Percentiles rank a stretch among this genome's conserved stretches.
Evolutionary conservation across 139 green algal genomes (phyloP).

Genomic region (Chlorella sp.): DNA sequence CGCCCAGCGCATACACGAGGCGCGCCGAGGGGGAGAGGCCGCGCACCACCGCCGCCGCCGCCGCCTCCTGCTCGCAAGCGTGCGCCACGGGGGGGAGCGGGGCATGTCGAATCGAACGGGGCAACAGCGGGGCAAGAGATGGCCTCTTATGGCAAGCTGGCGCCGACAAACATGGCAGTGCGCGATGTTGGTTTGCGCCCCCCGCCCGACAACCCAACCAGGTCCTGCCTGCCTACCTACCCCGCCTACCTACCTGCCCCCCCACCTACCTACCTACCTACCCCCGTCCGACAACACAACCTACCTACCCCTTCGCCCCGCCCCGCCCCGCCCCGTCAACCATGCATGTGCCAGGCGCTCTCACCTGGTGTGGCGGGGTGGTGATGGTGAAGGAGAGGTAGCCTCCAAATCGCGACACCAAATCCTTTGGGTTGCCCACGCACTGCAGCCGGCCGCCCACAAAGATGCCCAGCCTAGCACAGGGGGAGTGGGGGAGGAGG

Average conservation of each 20-base stretch:
- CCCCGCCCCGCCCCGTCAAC: not conserved
- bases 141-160: not conserved
- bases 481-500: not conserved
- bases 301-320: not conserved
- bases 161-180: not conserved
- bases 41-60: constrained; percentile 52
- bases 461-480: constrained; percentile 74
- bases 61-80: constrained; percentile 53
- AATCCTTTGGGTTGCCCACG: constrained; percentile 83
- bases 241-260: no score
- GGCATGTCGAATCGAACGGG: no score
- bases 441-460: constrained; percentile 73
- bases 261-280: no score
- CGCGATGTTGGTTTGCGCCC: no score
- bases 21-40: constrained; percentile 53
- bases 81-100: no score
- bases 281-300: no score
- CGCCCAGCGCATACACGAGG: constrained; percentile 75
- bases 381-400: constrained; percentile 83
- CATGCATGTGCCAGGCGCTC: not conserved
- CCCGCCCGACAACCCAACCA: no score
- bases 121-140: no score
- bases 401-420: constrained; percentile 79
- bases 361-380: constrained; percentile 60
- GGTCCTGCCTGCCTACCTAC: no score